Percentiles rank a stretch among this genome's conserved stretches.
phyloP scores from a whole-genome alignment of 306 rosid genomes.

The Cicer chorassanicum region DNA sequence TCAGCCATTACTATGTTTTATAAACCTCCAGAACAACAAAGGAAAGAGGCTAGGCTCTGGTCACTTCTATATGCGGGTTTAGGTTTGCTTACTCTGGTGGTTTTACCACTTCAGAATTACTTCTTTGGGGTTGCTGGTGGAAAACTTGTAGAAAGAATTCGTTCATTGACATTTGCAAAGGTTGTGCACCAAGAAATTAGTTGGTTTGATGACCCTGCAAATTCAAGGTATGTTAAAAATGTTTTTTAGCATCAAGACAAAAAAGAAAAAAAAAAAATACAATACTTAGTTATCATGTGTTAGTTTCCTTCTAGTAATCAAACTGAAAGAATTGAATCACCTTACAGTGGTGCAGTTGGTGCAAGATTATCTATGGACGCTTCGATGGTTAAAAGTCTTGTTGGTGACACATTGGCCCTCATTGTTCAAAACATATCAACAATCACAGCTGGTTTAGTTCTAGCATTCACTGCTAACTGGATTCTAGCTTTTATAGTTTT shows the following conservation, averaged over 20 bases:
- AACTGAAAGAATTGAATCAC: conserved; percentile 14
- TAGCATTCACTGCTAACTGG: conserved; percentile 91
- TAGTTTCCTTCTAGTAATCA: conserved; percentile 9
- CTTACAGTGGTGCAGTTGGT: conserved; percentile 76
- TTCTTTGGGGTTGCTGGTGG: conserved; percentile 86
- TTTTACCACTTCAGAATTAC: conserved; percentile 60
- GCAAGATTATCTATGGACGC: conserved; percentile 91
- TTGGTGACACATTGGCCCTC: conserved; percentile 80
- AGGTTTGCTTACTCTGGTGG: conserved; percentile 53
- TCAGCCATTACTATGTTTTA: conserved; percentile 69
- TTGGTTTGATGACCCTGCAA: conserved; percentile 90
- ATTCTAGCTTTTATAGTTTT: conserved; percentile 62
- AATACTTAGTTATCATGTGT: neutral
- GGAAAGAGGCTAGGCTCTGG: conserved; percentile 71
- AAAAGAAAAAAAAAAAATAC: neutral
- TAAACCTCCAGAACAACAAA: conserved; percentile 59
- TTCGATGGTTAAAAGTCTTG: conserved; percentile 68
- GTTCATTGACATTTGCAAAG: conserved; percentile 74
- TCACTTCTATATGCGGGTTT: conserved; percentile 60
- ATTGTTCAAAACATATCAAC: conserved; percentile 72
- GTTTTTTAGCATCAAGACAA: neutral
- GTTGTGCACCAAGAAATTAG: conserved; percentile 83
- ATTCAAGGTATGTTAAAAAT: conserved; percentile 66
- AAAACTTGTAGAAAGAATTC: conserved; percentile 71
- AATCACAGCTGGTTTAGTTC: conserved; percentile 57